phyloP scores from a whole-genome alignment of 2,329 filamentous ascomycete genomes.

The Akanthomyces uredinophilus region DNA sequence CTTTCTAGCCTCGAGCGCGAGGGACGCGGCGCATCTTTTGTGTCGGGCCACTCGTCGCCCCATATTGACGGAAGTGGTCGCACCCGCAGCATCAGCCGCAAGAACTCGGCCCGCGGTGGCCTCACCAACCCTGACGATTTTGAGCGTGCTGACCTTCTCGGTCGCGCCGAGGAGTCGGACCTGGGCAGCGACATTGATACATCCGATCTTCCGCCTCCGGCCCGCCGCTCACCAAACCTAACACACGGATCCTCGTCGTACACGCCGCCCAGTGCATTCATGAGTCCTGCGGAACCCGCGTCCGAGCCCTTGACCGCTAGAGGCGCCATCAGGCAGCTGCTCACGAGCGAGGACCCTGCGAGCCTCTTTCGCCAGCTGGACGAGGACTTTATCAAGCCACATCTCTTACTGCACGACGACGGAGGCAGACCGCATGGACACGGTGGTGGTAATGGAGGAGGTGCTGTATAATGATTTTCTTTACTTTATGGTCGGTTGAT shows the following conservation, averaged over 20 bases:
- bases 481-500: not conserved
- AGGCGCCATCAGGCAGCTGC: conserved; percentile 72
- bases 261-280: conserved; percentile 26
- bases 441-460: conserved; percentile 24
- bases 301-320: conserved; percentile 59
- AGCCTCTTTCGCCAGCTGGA: conserved; percentile 89
- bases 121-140: conserved; percentile 35
- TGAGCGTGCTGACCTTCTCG: conserved; percentile 54
- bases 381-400: conserved; percentile 94
- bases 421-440: conserved; percentile 16
- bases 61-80: conserved; percentile 33
- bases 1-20: conserved; percentile 45
- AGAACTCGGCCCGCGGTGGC: conserved; percentile 35
- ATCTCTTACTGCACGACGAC: conserved; percentile 67
- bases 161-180: conserved; percentile 51
- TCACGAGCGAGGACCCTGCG: conserved; percentile 81
- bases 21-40: conserved; percentile 39
- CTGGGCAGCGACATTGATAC: conserved; percentile 60
- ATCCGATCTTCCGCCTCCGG: conserved; percentile 61
- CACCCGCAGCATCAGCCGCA: conserved; percentile 47
- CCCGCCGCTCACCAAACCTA: conserved; percentile 37
- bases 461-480: conserved; percentile 9
- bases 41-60: conserved; percentile 50
- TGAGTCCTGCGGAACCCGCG: conserved; percentile 24
- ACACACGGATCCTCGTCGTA: conserved; percentile 18